Conservation (phyloP, 2,329 filamentous ascomycete species). For the Albifimbria verrucaria region DNA sequence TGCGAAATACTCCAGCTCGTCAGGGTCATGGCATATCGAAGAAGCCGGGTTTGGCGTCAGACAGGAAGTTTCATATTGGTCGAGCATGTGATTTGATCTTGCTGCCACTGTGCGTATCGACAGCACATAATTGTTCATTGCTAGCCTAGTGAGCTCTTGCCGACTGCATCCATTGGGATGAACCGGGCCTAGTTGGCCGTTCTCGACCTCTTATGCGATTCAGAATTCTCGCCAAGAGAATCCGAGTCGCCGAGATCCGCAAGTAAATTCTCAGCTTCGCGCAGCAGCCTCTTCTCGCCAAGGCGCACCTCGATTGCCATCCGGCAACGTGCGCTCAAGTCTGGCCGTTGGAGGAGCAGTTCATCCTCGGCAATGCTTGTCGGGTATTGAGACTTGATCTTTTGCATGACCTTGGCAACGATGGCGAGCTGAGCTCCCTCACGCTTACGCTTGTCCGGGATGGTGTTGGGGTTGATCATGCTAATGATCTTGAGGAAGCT, state of each 20-base stretch:
- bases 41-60: neutral
- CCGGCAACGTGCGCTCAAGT: slow-evolving; percentile 32
- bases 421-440: slow-evolving; percentile 42
- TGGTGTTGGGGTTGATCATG: slow-evolving; percentile 37
- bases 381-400: slow-evolving; percentile 37
- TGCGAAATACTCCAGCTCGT: too few species aligned
- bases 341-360: slow-evolving; percentile 26
- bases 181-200: neutral
- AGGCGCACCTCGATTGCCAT: slow-evolving; percentile 68
- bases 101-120: neutral
- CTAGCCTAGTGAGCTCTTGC: neutral
- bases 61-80: neutral
- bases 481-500: slow-evolving; percentile 45
- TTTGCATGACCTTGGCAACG: slow-evolving; percentile 34
- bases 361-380: slow-evolving; percentile 40
- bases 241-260: neutral
- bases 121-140: neutral
- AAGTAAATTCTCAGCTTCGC: slow-evolving; percentile 41
- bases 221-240: neutral
- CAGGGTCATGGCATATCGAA: neutral
- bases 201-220: slow-evolving; percentile 4
- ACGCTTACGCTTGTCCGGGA: slow-evolving; percentile 47
- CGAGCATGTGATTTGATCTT: neutral
- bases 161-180: neutral
- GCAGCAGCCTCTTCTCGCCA: slow-evolving; percentile 68